These are phyloP conservation scores for Cordyceps cicadae DNA, from an alignment of 2,329 filamentous ascomycete species.

Conservation along the genomic window DNA sequence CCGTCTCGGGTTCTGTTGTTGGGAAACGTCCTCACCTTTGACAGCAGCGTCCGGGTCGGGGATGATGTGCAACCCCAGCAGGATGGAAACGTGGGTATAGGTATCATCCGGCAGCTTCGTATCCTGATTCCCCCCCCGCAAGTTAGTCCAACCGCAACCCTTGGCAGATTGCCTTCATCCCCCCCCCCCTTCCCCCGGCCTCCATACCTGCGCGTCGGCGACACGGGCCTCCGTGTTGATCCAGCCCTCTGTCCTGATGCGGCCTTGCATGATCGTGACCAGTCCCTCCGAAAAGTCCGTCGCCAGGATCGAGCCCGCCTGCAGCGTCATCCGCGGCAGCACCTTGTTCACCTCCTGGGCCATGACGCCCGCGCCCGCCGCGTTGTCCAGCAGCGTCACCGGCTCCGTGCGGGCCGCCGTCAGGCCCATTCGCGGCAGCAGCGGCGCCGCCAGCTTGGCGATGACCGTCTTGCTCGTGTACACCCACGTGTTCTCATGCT, in stretches of 20 bases:
- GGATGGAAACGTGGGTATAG: conserved; percentile 37
- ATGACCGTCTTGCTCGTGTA: conserved; percentile 2
- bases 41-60: conserved; percentile 30
- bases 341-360: conserved; percentile 33
- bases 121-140: conserved; percentile 23
- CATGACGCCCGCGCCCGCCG: conserved; percentile 44
- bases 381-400: conserved; percentile 40
- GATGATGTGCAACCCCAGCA: conserved; percentile 40
- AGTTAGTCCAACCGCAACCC: not conserved
- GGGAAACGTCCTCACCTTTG: conserved; percentile 20
- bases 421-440: conserved; percentile 9
- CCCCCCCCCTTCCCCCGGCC: no score
- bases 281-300: conserved; percentile 38
- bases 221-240: conserved; percentile 33
- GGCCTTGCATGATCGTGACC: conserved; percentile 31
- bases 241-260: conserved; percentile 36
- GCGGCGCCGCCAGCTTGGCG: conserved; percentile 1
- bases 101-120: conserved; percentile 30
- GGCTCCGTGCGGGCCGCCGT: conserved; percentile 17
- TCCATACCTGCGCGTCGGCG: conserved; percentile 38
- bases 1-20: no score
- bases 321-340: conserved; percentile 30
- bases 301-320: conserved; percentile 38
- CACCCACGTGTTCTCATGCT: not conserved
- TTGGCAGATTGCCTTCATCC: no score